Evolutionary conservation across 441 rosid species (phyloP).

Genomic region (Raphanus hybrid): DNA sequence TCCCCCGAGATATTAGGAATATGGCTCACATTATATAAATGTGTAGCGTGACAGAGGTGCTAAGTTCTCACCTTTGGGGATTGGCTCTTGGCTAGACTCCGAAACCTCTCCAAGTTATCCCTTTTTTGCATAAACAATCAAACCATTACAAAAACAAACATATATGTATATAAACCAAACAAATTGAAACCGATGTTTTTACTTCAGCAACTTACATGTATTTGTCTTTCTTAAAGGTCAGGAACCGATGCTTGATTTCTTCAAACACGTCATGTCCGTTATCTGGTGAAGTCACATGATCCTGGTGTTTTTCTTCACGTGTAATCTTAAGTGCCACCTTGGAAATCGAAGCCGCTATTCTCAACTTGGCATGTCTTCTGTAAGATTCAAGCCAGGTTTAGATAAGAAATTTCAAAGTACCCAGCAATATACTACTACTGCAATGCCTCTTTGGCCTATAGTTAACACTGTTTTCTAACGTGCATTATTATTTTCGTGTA

Average conservation of each 20-base stretch:
- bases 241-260: slow-evolving; percentile 65
- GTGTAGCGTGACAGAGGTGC: neutral
- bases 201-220: slow-evolving; percentile 61
- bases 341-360: slow-evolving; percentile 14
- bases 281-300: slow-evolving; percentile 27
- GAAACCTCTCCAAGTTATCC: slow-evolving; percentile 64
- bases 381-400: neutral
- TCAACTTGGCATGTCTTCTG: slow-evolving; percentile 25
- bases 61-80: slow-evolving; percentile 68
- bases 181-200: slow-evolving; percentile 16
- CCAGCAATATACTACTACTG: slow-evolving; percentile 8
- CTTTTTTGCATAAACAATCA: slow-evolving; percentile 43
- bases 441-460: slow-evolving; percentile 1
- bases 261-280: slow-evolving; percentile 53
- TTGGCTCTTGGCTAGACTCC: slow-evolving; percentile 69
- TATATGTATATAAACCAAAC: neutral
- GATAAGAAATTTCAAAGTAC: neutral
- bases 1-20: slow-evolving; percentile 45
- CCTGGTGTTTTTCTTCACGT: slow-evolving; percentile 15
- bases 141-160: slow-evolving; percentile 11
- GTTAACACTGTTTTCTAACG: neutral
- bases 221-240: slow-evolving; percentile 66
- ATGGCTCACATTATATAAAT: neutral
- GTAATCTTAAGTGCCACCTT: slow-evolving; percentile 6
- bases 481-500: neutral